A percentile compares a stretch with the other conserved stretches of the same genome.
phyloP scores from a whole-genome alignment of 1,139 yeast species.

The Hyphopichia khmerensis region DNA sequence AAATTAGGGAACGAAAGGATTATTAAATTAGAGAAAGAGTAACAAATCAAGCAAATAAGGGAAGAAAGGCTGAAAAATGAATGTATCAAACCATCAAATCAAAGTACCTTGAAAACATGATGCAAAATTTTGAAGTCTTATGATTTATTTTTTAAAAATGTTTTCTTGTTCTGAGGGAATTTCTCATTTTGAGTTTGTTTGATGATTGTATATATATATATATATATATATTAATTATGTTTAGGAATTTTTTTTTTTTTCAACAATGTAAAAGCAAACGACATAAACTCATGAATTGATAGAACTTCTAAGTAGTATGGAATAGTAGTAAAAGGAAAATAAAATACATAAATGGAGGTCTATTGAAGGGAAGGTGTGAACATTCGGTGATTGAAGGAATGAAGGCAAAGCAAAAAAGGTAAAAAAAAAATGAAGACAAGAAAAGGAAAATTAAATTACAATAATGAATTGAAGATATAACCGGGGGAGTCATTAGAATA shows the following conservation, averaged over 20 bases:
- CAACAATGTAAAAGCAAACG: not conserved
- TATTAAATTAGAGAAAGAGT: constrained; percentile 3
- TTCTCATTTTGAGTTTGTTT: no score
- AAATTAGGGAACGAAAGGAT: not conserved
- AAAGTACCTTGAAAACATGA: no score
- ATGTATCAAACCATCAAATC: constrained; percentile 7
- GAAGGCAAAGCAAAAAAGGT: not conserved
- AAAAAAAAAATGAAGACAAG: not conserved
- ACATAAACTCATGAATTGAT: not conserved
- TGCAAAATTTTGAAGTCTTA: not conserved
- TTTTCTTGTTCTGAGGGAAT: not conserved
- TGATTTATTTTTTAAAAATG: not conserved
- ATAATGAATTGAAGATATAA: constrained; percentile 3
- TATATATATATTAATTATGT: no score
- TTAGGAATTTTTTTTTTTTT: no score
- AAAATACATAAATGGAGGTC: not conserved
- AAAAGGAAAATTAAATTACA: constrained; percentile 1
- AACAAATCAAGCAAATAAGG: constrained; percentile 3
- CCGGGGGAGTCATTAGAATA: not conserved
- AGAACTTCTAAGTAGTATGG: not conserved
- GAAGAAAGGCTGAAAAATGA: constrained; percentile 4
- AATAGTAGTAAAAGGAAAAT: not conserved
- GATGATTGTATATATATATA: no score
- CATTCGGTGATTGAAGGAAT: not conserved
- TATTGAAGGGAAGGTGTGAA: not conserved